phyloP scores from a whole-genome alignment of 2,329 filamentous ascomycete species.

The Madurella fahalii region DNA sequence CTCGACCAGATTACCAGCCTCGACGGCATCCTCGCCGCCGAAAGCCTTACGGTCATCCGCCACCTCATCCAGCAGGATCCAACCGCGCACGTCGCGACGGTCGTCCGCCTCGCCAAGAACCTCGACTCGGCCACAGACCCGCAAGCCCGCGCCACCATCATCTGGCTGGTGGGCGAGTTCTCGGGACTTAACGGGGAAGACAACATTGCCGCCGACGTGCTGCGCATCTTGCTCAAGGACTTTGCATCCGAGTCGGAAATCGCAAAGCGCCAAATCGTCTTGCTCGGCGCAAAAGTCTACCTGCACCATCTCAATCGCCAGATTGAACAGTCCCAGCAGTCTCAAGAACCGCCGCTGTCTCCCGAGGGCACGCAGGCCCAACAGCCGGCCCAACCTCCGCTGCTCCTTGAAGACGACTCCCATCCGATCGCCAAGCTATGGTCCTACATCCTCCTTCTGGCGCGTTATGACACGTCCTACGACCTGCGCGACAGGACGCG shows the following conservation, averaged over 20 bases:
- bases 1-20: conserved; percentile 83
- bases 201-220: conserved; percentile 88
- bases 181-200: conserved; percentile 73
- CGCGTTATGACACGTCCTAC: conserved; percentile 90
- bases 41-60: conserved; percentile 89
- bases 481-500: conserved; percentile 89
- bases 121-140: conserved; percentile 84
- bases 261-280: conserved; percentile 85
- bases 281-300: conserved; percentile 95
- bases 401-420: conserved; percentile 39
- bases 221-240: conserved; percentile 80
- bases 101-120: conserved; percentile 84
- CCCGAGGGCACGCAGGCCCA: background rate
- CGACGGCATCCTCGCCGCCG: conserved; percentile 83
- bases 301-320: conserved; percentile 76
- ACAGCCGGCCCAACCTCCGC: conserved; percentile 20
- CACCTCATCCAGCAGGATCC: conserved; percentile 94
- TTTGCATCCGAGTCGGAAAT: conserved; percentile 81
- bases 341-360: background rate
- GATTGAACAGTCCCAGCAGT: conserved; percentile 34
- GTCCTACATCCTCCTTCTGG: conserved; percentile 78
- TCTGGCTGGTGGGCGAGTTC: conserved; percentile 97
- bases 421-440: conserved; percentile 76
- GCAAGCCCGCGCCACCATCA: conserved; percentile 85
- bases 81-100: conserved; percentile 73